These are phyloP conservation scores for Extremus antarcticus DNA, from an alignment of 495 filamentous ascomycete species.

Conservation along the genomic window DNA sequence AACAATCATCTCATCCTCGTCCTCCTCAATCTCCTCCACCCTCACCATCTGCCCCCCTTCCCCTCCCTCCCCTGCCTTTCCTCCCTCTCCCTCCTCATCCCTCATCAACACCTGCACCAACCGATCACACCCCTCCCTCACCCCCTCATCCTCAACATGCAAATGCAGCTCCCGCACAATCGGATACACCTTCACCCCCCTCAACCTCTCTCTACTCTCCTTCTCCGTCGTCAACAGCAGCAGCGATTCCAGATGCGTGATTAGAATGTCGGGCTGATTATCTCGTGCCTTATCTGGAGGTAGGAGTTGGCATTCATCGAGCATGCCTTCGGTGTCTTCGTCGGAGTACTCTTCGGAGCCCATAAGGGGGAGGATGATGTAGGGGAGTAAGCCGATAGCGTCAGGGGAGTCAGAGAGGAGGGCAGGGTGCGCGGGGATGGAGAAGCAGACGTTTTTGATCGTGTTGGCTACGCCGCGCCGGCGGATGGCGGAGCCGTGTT, in stretches of 20 bases:
- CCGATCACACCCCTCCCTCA: slow-evolving; percentile 76
- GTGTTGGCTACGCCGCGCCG: slow-evolving; percentile 83
- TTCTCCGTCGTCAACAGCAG: slow-evolving; percentile 70
- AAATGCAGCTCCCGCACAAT: slow-evolving; percentile 80
- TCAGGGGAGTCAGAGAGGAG: slow-evolving; percentile 43
- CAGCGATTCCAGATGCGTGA: slow-evolving; percentile 80
- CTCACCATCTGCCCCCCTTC: slow-evolving; percentile 16
- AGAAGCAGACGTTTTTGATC: slow-evolving; percentile 76
- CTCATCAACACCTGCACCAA: slow-evolving; percentile 87
- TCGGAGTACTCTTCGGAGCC: slow-evolving; percentile 48
- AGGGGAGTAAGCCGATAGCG: slow-evolving; percentile 69
- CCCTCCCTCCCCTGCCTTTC: slow-evolving; percentile 29
- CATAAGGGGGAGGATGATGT: slow-evolving; percentile 63
- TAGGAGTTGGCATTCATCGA: slow-evolving; percentile 76
- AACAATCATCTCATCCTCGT: slow-evolving; percentile 39
- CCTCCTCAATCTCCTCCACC: slow-evolving; percentile 28
- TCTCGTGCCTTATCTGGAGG: slow-evolving; percentile 81
- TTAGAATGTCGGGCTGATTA: slow-evolving; percentile 57
- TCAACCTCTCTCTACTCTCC: slow-evolving; percentile 61
- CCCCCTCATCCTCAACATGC: slow-evolving; percentile 64
- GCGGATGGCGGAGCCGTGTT: slow-evolving; percentile 66
- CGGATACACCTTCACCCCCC: slow-evolving; percentile 71
- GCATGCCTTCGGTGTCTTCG: slow-evolving; percentile 65
- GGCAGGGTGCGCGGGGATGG: slow-evolving; percentile 55
- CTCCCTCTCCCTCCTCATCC: slow-evolving; percentile 41